Conservation (phyloP, 768 basidiomycete species). For the Leccinum variicolor region DNA sequence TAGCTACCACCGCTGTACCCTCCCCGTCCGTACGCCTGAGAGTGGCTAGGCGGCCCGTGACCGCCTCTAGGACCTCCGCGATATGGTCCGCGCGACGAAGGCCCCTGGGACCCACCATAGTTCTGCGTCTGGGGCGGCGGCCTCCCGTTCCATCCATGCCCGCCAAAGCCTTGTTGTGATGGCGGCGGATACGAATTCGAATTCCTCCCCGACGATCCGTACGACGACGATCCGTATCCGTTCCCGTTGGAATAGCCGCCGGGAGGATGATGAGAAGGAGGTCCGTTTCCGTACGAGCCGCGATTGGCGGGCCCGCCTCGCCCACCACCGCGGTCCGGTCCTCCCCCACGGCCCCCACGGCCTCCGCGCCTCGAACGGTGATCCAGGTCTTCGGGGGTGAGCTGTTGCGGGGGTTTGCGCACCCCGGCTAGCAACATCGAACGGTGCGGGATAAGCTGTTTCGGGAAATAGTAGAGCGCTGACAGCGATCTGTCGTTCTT, state of each 20-base stretch:
- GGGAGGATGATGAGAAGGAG: not conserved
- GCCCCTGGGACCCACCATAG: conserved; percentile 33
- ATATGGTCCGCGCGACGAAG: conserved; percentile 20
- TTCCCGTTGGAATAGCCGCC: conserved; percentile 12
- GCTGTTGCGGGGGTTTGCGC: conserved; percentile 51
- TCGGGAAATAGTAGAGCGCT: conserved; percentile 85
- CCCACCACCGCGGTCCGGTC: conserved; percentile 35
- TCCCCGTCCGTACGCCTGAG: conserved; percentile 24
- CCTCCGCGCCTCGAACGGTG: conserved; percentile 53
- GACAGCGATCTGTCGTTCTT: conserved; percentile 85
- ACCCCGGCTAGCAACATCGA: conserved; percentile 79
- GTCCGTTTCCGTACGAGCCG: conserved; percentile 18
- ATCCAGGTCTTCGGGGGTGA: conserved; percentile 69
- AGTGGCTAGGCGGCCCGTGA: conserved; percentile 18
- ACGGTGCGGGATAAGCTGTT: conserved; percentile 80
- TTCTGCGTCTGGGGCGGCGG: conserved; percentile 26
- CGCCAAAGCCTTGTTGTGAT: conserved; percentile 28
- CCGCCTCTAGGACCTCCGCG: conserved; percentile 28
- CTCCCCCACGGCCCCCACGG: conserved; percentile 45
- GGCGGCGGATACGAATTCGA: conserved; percentile 21
- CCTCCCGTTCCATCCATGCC: conserved; percentile 31
- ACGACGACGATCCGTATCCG: conserved; percentile 18
- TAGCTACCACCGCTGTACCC: conserved; percentile 16
- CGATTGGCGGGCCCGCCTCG: conserved; percentile 30
- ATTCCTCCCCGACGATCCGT: conserved; percentile 18